These are phyloP conservation scores for Leccinum broughii DNA, from an alignment of 768 basidiomycete species.

Conservation along the genomic window DNA sequence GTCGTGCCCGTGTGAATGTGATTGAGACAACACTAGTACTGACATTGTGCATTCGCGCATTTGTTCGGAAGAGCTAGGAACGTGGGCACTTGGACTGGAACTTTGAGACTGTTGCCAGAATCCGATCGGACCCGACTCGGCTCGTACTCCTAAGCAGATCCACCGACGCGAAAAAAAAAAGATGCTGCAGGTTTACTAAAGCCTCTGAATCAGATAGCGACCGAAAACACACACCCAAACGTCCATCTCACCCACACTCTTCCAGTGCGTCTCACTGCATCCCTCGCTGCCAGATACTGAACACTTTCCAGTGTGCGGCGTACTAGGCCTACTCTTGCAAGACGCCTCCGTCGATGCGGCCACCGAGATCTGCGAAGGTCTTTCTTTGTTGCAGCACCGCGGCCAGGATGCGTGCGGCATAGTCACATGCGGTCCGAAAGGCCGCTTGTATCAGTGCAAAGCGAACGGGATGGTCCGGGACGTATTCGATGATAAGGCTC, in stretches of 20 bases:
- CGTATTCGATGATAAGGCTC: constrained; percentile 81
- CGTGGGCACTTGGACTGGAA: too few relatives aligned
- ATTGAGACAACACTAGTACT: not conserved
- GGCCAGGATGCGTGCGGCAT: constrained; percentile 99
- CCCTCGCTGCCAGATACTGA: constrained; percentile 1
- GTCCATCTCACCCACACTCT: constrained; percentile 7
- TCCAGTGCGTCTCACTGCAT: constrained; percentile 30
- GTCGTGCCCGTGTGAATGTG: not conserved
- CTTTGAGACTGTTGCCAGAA: not conserved
- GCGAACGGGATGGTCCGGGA: constrained; percentile 99
- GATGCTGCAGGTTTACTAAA: not conserved
- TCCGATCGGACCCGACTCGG: constrained; percentile 9
- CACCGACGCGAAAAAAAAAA: constrained; percentile 7
- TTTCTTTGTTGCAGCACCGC: constrained; percentile 94
- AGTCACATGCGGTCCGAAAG: constrained; percentile 93
- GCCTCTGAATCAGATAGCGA: not conserved
- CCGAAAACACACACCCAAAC: not conserved
- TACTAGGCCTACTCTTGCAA: constrained; percentile 83
- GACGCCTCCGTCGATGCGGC: constrained; percentile 76
- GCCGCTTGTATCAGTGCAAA: constrained; percentile 97
- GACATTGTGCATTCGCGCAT: too few relatives aligned
- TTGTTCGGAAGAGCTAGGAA: not conserved
- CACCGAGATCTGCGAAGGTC: constrained; percentile 88
- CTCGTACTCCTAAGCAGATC: not conserved
- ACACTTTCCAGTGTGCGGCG: constrained; percentile 74